Evolutionary conservation across 31 red algal genomes (phyloP).

Genomic region (Endocladia muricata): DNA sequence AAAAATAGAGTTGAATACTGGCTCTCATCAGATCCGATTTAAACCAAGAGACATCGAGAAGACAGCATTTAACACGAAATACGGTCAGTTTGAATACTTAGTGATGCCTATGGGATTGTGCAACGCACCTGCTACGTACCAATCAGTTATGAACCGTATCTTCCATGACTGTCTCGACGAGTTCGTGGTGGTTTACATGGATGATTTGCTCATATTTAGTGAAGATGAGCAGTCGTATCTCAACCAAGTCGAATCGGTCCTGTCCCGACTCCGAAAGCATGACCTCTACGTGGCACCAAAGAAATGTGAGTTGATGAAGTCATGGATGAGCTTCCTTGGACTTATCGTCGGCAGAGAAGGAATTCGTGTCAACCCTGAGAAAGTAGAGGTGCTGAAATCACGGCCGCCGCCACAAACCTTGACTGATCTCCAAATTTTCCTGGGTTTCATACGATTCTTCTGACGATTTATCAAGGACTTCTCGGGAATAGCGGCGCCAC

Average conservation of each 20-base stretch:
- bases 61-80: conserved; percentile 9
- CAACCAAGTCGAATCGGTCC: not conserved
- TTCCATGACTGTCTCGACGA: not conserved
- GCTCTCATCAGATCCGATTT: not conserved
- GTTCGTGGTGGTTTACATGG: conserved; percentile 4
- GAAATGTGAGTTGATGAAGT: conserved; percentile 9
- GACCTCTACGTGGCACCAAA: conserved; percentile 1
- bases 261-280: not conserved
- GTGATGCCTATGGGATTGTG: conserved; percentile 11
- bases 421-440: not conserved
- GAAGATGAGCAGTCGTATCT: not conserved
- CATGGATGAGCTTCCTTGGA: not conserved
- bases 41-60: conserved; percentile 13
- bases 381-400: not conserved
- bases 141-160: conserved; percentile 4
- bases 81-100: not conserved
- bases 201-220: conserved; percentile 17
- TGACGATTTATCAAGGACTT: not conserved
- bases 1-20: not conserved
- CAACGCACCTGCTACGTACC: not conserved
- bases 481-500: conserved; percentile 9
- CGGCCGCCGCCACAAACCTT: not conserved
- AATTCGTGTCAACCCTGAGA: not conserved
- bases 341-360: not conserved
- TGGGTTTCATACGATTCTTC: conserved; percentile 8